Percentiles rank a stretch among this genome's conserved stretches.
phyloP scores from a whole-genome alignment of 192 early-diverging fungal genomes.

The Coemansia sp. region DNA sequence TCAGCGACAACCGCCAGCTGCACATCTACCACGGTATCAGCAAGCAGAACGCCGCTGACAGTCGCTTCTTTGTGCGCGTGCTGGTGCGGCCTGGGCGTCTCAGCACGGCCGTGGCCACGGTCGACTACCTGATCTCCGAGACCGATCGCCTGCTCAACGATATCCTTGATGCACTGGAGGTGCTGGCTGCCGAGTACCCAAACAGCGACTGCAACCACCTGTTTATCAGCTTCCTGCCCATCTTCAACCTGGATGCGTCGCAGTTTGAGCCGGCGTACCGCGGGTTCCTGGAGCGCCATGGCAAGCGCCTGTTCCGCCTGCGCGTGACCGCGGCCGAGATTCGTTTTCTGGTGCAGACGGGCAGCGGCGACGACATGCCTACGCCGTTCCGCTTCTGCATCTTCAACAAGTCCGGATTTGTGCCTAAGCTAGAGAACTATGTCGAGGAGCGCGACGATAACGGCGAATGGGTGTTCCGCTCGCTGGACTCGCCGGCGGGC shows the following conservation, averaged over 20 bases:
- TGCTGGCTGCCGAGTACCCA: slow-evolving; percentile 84
- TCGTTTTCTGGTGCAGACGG: slow-evolving; percentile 86
- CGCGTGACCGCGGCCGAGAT: slow-evolving; percentile 97
- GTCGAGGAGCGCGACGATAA: slow-evolving; percentile 83
- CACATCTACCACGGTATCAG: slow-evolving; percentile 94
- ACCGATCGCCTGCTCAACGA: slow-evolving; percentile 91
- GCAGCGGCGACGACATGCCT: slow-evolving; percentile 58
- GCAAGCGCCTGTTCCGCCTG: slow-evolving; percentile 90
- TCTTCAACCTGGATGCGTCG: slow-evolving; percentile 83
- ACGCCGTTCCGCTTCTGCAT: slow-evolving; percentile 90
- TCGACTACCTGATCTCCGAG: slow-evolving; percentile 94
- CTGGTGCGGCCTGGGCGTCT: slow-evolving; percentile 90
- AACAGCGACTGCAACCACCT: slow-evolving; percentile 99
- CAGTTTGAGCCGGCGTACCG: slow-evolving; percentile 81
- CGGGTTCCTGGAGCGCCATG: slow-evolving; percentile 91
- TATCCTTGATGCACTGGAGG: slow-evolving; percentile 92
- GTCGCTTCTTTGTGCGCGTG: slow-evolving; percentile 96
- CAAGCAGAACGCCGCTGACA: slow-evolving; percentile 93
- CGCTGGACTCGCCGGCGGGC: slow-evolving; percentile 74
- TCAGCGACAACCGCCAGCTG: slow-evolving; percentile 91
- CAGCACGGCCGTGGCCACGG: slow-evolving; percentile 75
- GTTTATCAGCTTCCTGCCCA: slow-evolving; percentile 99
- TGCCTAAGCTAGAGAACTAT: slow-evolving; percentile 90
- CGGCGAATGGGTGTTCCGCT: slow-evolving; percentile 83
- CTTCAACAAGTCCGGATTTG: slow-evolving; percentile 88